phyloP scores from a whole-genome alignment of 495 filamentous ascomycete species.

The Xylaria scruposa region DNA sequence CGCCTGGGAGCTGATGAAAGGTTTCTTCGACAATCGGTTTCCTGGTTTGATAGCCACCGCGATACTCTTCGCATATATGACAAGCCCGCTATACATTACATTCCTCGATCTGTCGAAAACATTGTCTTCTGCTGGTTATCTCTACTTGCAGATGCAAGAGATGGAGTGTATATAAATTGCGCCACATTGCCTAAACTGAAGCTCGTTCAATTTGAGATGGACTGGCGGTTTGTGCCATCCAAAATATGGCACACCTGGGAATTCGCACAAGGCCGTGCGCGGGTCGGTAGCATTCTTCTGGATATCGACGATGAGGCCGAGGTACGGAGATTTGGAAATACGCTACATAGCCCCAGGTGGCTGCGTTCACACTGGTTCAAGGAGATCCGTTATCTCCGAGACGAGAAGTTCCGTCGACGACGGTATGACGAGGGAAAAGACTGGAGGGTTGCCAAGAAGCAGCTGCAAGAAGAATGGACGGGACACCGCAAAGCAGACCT shows the following conservation, averaged over 20 bases:
- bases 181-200: background rate
- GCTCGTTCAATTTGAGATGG: background rate
- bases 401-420: background rate
- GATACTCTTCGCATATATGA: background rate
- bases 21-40: too few species aligned
- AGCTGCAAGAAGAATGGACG: background rate
- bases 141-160: background rate
- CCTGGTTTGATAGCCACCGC: slow-evolving; percentile 7
- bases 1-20: too few species aligned
- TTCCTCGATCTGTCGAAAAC: background rate
- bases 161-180: background rate
- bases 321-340: background rate
- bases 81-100: background rate
- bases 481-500: background rate
- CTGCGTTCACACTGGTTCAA: background rate
- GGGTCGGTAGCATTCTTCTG: background rate
- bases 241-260: background rate
- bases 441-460: background rate
- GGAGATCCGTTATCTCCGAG: background rate
- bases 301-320: slow-evolving; percentile 5
- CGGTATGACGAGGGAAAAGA: background rate
- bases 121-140: background rate
- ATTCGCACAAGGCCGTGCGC: background rate
- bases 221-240: background rate
- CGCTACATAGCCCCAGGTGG: background rate